Evolutionary conservation across 2,329 filamentous ascomycete species (phyloP).

Genomic region (Penicillium sp.): DNA sequence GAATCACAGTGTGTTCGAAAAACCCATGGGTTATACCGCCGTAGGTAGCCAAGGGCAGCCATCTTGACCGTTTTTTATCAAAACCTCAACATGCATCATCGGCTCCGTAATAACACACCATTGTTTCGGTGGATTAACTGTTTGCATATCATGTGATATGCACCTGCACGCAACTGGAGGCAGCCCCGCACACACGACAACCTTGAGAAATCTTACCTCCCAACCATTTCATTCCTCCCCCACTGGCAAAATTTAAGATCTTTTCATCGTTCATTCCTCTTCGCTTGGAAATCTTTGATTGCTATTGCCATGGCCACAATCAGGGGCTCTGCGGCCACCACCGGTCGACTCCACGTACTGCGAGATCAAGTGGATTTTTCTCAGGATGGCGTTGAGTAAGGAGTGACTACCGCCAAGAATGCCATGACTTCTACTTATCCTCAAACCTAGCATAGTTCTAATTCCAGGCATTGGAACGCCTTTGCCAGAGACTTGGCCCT

Average conservation of each 20-base stretch:
- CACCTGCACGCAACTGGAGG: slow-evolving; percentile 3
- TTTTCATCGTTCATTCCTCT: background rate
- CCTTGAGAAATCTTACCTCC: slow-evolving; percentile 6
- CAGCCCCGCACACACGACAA: slow-evolving; percentile 7
- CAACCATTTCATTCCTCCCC: background rate
- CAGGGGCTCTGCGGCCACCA: slow-evolving; percentile 1
- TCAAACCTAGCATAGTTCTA: slow-evolving; percentile 5
- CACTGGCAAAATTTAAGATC: background rate
- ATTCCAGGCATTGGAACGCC: slow-evolving; percentile 6
- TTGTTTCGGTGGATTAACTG: background rate
- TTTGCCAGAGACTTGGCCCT: slow-evolving; percentile 2
- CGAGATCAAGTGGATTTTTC: slow-evolving; percentile 4
- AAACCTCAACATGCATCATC: background rate
- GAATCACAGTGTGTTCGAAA: too few relatives aligned
- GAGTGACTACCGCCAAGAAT: background rate
- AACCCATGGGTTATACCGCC: too few relatives aligned
- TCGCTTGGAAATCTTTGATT: background rate
- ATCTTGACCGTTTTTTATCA: background rate
- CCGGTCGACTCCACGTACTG: slow-evolving; percentile 2
- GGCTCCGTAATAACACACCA: too few relatives aligned
- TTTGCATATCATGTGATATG: slow-evolving; percentile 8
- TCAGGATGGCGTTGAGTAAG: slow-evolving; percentile 6
- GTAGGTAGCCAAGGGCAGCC: background rate
- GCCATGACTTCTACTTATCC: background rate
- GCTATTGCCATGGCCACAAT: background rate